Evolutionary conservation across 2,329 filamentous ascomycete species (phyloP).

Genomic region (Davidsoniella australis): DNA sequence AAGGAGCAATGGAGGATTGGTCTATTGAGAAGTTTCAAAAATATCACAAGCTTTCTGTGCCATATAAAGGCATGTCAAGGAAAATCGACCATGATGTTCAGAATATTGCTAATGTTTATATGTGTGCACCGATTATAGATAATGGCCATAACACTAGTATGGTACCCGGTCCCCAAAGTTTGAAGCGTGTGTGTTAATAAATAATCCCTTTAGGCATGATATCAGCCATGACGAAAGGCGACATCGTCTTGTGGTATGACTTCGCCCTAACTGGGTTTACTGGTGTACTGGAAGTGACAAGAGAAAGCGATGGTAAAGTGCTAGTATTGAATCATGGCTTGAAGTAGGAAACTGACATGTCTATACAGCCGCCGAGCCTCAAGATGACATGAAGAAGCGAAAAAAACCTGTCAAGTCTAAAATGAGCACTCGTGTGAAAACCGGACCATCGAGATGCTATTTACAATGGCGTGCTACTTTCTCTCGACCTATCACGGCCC

Average conservation of each 20-base stretch:
- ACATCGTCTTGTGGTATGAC: conserved; percentile 11
- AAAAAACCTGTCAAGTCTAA: too few species aligned
- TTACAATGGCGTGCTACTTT: conserved; percentile 10
- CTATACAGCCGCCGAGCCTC: too few species aligned
- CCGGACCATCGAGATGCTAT: conserved; percentile 3
- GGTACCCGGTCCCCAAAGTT: too few species aligned
- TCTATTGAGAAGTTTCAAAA: conserved; percentile 5
- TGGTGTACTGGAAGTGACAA: too few species aligned
- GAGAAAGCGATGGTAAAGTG: not conserved
- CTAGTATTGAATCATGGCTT: not conserved
- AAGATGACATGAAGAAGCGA: too few species aligned
- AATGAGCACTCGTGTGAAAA: not conserved
- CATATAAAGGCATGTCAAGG: conserved; percentile 1
- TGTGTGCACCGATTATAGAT: too few species aligned
- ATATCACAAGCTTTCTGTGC: not conserved
- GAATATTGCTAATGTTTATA: too few species aligned
- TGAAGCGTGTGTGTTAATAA: not conserved
- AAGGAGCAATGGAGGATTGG: conserved; percentile 2
- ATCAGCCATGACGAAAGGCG: conserved; percentile 7
- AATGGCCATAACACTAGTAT: too few species aligned
- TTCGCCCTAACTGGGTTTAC: not conserved
- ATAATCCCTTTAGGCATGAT: conserved; percentile 5
- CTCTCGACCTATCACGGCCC: not conserved
- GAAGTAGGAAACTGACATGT: not conserved
- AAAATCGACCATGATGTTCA: too few species aligned